Evolutionary conservation across 176 grass and related monocot genomes (phyloP), one percentile per base, ranked within the genome.

Genomic region (Carex parvula): DNA sequence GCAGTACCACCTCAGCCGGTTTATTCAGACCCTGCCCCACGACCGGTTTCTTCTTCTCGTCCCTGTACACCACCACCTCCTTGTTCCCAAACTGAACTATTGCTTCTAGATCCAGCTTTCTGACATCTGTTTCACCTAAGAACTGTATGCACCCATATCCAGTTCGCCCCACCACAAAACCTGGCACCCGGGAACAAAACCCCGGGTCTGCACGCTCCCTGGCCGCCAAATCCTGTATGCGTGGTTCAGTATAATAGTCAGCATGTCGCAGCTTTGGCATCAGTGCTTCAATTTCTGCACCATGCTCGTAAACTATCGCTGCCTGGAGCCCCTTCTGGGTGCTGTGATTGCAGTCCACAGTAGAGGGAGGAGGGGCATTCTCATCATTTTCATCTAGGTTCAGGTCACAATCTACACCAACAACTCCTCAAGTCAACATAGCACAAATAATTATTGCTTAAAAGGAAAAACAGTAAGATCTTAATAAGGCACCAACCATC

Each of bases 51-150:
- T 91, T 91, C 85, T 71, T 89, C 65, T 91, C 86, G 15, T 94
- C 88, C 50, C 24, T 91, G 86, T 94, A 94, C n/a, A 91, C 88
- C 14, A 91, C 77, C 18, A 94, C 88, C 75, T 94, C 90, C 32
- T 86, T 90, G 57, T 94, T 64, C 18, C 89, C 86, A 74, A 94
- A 91, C 75, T 94, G 87, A 15, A 94, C 76, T 4, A 91, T 88
- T 6, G 90, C 89, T 48, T 87, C 57, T 16, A 94, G 74, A 66
- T 94, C 90, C 6, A 94, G 84, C 69, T 68, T 91, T 58, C 89
- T 77, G 3, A 88, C 86, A 84, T 94, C 92, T 0, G 90, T 94
- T 72, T 91, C 90, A 53, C 92, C 92, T 6, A 84, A 85, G 10
- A 91, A 94, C 66, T 83, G 91, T 35, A 94, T 85, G 63, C 87